Conservation (phyloP, 2,329 filamentous ascomycete genomes). For the Venturia aucupariae region DNA sequence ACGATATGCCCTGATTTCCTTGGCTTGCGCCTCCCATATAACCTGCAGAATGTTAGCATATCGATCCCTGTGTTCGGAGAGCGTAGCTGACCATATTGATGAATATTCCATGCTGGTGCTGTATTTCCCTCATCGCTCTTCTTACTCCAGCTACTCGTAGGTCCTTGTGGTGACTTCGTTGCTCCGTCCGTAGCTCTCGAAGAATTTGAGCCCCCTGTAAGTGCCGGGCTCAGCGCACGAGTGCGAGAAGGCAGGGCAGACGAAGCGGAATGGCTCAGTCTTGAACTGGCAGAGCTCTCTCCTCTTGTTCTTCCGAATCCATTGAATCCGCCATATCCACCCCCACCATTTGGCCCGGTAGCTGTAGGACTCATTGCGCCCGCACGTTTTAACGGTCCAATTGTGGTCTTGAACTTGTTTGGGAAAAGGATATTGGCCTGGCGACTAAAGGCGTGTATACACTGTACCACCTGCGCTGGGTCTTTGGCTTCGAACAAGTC, state of each 20-base stretch:
- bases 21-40: constrained; percentile 98
- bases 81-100: constrained; percentile 59
- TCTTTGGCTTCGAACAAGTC: constrained; percentile 95
- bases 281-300: constrained; percentile 37
- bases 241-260: constrained; percentile 16
- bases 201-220: constrained; percentile 47
- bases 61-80: not conserved
- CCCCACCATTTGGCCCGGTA: constrained; percentile 25
- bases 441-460: constrained; percentile 82
- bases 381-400: constrained; percentile 61
- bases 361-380: constrained; percentile 33
- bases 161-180: constrained; percentile 36
- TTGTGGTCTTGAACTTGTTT: constrained; percentile 59
- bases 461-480: constrained; percentile 90
- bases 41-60: constrained; percentile 28
- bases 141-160: constrained; percentile 87
- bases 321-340: constrained; percentile 18
- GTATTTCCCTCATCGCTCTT: constrained; percentile 71
- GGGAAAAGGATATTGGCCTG: constrained; percentile 70
- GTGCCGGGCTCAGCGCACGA: constrained; percentile 35
- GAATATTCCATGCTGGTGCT: constrained; percentile 92
- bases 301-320: constrained; percentile 26
- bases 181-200: constrained; percentile 32
- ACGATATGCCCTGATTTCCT: constrained; percentile 86
- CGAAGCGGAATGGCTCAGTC: constrained; percentile 17